Base-by-base conservation (phyloP, 441 rosid species). In the Arabidopsis hybrid region DNA sequence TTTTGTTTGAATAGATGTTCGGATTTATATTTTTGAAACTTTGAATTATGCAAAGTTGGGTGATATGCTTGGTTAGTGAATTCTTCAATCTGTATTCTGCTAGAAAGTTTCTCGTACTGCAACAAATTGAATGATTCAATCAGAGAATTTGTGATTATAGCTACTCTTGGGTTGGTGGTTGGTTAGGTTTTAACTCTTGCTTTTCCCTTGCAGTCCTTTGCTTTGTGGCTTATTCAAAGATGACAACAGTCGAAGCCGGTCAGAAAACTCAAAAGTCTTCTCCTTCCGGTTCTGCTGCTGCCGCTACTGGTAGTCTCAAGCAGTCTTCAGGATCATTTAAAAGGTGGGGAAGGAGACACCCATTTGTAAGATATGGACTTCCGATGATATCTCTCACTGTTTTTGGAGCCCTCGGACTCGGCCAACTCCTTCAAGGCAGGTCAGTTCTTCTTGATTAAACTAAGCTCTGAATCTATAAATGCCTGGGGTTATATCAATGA, bases 361-460 rank as follows among this genome's bases (percentile, higher is more conserved):
- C 98, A 1, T 90, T 93, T 83, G 39, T 95, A 52, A 77, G 96
- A 82, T 95, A 91, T 68, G 98, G 98, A 40, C 88, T 93, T 71
- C 98, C 98, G 2, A 91, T 93, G 97, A 91, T 95, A 70, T 95
- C 96, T 3, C 91, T 95, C 61, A 91, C 97, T 0, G 95, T 91
- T 14, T 77, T 87, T 50, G 99, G 98, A 10, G 86, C 95, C 5
- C 38, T 89, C 8, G 96, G 95, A 0, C 92, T 95, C 12, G 90
- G 86, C 68, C 99, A 95, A 76, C 95, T 95, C 68, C 83, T 90
- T 75, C 99, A 89, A 84, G 98, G 96, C 85, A 85, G 98, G 97
- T 91, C 69, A 18, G 93, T 81, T 63, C 57, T 39, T 32, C 68
- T 67, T 47, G 4, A 6, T 38, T 17, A 18, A 36, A 29, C 17